phyloP scores from a whole-genome alignment of 164 flowering plant genomes.

The Nelumbo lutea region DNA sequence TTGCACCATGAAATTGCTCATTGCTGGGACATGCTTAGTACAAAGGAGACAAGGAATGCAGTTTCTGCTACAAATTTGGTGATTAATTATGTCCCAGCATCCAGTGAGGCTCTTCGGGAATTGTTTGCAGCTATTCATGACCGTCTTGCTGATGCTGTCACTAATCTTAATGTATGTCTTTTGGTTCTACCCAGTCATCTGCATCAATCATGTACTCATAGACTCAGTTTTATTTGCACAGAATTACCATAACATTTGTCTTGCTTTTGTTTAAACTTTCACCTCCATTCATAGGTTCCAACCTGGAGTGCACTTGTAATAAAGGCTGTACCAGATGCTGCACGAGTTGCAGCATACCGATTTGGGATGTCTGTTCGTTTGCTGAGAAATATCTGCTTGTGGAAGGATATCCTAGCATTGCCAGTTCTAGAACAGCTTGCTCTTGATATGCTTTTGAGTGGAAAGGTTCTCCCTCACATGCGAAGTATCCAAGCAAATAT shows the following conservation, averaged over 20 bases:
- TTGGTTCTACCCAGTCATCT: neutral
- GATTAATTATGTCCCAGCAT: constrained; percentile 53
- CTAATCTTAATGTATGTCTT: constrained; percentile 49
- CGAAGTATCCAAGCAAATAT: constrained; percentile 56
- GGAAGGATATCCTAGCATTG: constrained; percentile 78
- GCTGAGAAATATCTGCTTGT: constrained; percentile 78
- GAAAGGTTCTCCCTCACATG: constrained; percentile 82
- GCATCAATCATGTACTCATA: neutral
- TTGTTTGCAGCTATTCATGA: constrained; percentile 54
- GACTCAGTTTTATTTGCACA: neutral
- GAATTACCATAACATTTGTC: neutral
- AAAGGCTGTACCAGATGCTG: constrained; percentile 80
- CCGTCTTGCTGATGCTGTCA: constrained; percentile 71
- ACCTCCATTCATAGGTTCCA: constrained; percentile 53
- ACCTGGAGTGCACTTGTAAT: constrained; percentile 66
- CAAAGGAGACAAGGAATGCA: constrained; percentile 67
- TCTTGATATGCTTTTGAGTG: constrained; percentile 69
- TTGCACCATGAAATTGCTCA: constrained; percentile 76
- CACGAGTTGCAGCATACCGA: constrained; percentile 74
- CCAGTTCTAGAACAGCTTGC: constrained; percentile 77
- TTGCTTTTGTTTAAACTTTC: constrained; percentile 5
- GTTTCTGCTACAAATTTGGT: constrained; percentile 73
- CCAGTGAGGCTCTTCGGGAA: constrained; percentile 64
- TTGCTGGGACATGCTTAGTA: constrained; percentile 94
- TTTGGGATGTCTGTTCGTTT: constrained; percentile 86